Percentiles rank a stretch among this genome's conserved stretches.
These are phyloP conservation scores for Stephanodiscus triporus DNA, from an alignment of 108 stramenopile species.

Conservation along the genomic window DNA sequence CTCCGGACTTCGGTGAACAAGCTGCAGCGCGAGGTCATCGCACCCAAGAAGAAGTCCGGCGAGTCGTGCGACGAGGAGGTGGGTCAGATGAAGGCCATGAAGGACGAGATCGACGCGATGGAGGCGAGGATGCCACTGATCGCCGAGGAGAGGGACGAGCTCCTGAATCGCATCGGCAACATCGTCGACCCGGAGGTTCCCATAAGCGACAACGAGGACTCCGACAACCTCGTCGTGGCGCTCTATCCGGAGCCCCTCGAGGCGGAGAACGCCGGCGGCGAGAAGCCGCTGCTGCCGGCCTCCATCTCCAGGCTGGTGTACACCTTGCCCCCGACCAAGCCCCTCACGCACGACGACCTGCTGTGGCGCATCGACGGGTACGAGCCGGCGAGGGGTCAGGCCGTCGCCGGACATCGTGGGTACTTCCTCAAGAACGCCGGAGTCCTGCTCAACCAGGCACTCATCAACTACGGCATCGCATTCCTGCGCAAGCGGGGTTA, in stretches of 20 bases:
- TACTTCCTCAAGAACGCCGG: conserved; percentile 99
- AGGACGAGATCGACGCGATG: conserved; percentile 71
- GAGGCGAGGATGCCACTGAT: conserved; percentile 67
- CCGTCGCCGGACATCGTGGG: conserved; percentile 96
- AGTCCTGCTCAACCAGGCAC: conserved; percentile 96
- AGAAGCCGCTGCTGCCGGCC: conserved; percentile 64
- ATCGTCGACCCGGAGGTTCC: conserved; percentile 96
- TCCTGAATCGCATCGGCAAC: conserved; percentile 94
- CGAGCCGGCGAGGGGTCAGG: conserved; percentile 93
- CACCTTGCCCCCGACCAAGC: conserved; percentile 82
- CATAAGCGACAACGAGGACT: conserved; percentile 91
- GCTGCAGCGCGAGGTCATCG: conserved; percentile 90
- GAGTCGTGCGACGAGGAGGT: conserved; percentile 86
- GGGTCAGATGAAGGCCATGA: conserved; percentile 85
- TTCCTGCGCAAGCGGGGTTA: conserved; percentile 92
- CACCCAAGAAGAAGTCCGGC: conserved; percentile 94
- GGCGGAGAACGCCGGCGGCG: conserved; percentile 47
- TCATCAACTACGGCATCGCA: conserved; percentile 97
- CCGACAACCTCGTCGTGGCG: conserved; percentile 88
- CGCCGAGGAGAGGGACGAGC: conserved; percentile 64
- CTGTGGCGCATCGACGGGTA: conserved; percentile 97
- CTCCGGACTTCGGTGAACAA: conserved; percentile 87
- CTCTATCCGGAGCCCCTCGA: conserved; percentile 81
- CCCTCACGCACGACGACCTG: conserved; percentile 96
- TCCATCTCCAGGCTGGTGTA: conserved; percentile 64